Percentiles rank a stretch among this genome's conserved stretches.
Evolutionary conservation across 2,329 filamentous ascomycete genomes (phyloP).

Genomic region (Diaporthe citrichinensis): DNA sequence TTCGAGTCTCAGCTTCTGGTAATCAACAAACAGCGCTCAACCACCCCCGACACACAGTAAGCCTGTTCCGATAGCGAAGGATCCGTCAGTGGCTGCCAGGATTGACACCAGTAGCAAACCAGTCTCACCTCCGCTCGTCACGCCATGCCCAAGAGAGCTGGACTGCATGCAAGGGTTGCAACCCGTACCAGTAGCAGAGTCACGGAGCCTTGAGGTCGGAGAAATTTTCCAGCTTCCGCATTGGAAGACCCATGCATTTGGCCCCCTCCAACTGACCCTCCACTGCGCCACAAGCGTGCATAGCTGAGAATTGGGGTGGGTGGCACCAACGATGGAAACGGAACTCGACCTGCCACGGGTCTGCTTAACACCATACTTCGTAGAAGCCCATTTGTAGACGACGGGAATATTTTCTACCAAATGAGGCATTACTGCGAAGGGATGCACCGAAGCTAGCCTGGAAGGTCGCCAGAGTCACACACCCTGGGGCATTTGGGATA

Average conservation of each 20-base stretch:
- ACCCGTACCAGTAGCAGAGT: not conserved
- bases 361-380: no score
- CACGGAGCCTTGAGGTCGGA: not conserved
- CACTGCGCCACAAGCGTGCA: conserved; percentile 7
- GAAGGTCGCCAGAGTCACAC: no score
- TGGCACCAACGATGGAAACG: not conserved
- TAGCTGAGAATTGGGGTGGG: not conserved
- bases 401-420: no score
- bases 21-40: not conserved
- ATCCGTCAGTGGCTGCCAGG: not conserved
- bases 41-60: not conserved
- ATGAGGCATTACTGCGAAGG: no score
- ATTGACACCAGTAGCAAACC: not conserved
- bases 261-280: not conserved
- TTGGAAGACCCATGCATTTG: not conserved
- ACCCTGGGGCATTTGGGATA: no score
- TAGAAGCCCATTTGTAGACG: no score
- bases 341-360: no score
- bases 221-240: conserved; percentile 5
- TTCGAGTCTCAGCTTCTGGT: conserved; percentile 8
- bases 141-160: not conserved
- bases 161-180: not conserved
- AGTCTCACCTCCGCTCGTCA: not conserved
- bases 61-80: not conserved
- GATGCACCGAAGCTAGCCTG: no score